Conservation (phyloP, 1,284 basidiomycete species). For the Quambalaria eucalypti region DNA sequence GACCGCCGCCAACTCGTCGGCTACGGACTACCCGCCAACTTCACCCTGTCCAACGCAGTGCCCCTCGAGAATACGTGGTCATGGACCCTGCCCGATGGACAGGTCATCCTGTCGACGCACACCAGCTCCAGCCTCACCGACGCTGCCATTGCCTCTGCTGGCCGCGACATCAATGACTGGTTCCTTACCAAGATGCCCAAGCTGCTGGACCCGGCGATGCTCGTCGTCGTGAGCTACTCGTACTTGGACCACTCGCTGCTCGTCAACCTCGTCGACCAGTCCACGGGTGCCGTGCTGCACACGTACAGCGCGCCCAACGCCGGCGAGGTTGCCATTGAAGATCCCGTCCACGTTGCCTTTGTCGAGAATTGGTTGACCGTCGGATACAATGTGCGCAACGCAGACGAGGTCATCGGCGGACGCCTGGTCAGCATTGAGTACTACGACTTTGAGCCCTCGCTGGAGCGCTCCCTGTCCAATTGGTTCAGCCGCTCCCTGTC, state of each 20-base stretch:
- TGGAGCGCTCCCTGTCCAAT: neutral
- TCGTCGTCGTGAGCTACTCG: conserved; percentile 59
- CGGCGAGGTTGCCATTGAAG: conserved; percentile 39
- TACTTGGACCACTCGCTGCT: conserved; percentile 42
- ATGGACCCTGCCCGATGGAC: conserved; percentile 18
- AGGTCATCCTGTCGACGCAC: conserved; percentile 15
- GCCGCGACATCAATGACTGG: conserved; percentile 67
- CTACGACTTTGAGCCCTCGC: neutral
- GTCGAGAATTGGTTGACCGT: conserved; percentile 92
- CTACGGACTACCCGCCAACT: conserved; percentile 9
- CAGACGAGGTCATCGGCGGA: conserved; percentile 52
- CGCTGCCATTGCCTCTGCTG: conserved; percentile 49
- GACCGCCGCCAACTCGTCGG: conserved; percentile 8
- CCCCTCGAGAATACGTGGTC: conserved; percentile 23
- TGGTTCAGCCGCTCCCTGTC: neutral
- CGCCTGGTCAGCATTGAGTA: conserved; percentile 59
- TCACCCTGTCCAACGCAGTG: neutral
- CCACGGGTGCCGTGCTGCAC: conserved; percentile 65
- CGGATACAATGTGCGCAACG: conserved; percentile 57
- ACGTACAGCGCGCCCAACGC: conserved; percentile 34
- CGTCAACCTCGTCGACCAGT: conserved; percentile 67
- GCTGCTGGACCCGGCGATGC: conserved; percentile 76
- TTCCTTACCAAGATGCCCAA: conserved; percentile 82
- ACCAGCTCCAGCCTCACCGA: neutral
- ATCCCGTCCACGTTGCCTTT: conserved; percentile 58